Evolutionary conservation across 345 rosid genomes (phyloP).

Genomic region (Gossypium arboreum): DNA sequence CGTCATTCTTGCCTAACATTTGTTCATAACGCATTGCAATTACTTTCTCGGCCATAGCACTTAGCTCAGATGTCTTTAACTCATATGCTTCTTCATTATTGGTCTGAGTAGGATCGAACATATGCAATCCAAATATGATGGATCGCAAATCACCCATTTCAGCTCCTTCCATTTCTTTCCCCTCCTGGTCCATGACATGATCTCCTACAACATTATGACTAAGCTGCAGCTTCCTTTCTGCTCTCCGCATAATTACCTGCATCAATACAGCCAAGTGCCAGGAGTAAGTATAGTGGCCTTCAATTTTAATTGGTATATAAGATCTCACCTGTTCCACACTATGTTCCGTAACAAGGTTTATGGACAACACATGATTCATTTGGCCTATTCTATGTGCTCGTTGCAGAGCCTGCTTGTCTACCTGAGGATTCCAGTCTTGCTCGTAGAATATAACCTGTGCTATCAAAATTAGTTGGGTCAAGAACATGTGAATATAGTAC

Average conservation of each 20-base stretch:
- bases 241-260: constrained; percentile 81
- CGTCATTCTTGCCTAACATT: constrained; percentile 34
- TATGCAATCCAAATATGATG: constrained; percentile 66
- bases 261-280: constrained; percentile 9
- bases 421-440: constrained; percentile 98
- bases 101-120: constrained; percentile 52
- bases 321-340: constrained; percentile 71
- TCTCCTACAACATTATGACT: constrained; percentile 70
- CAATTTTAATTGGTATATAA: background rate
- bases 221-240: constrained; percentile 75
- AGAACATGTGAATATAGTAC: background rate
- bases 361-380: constrained; percentile 70
- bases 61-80: constrained; percentile 46
- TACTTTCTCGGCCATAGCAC: constrained; percentile 58
- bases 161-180: constrained; percentile 45
- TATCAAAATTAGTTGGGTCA: constrained; percentile 12
- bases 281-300: constrained; percentile 2
- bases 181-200: constrained; percentile 34
- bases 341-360: constrained; percentile 64
- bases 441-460: constrained; percentile 80
- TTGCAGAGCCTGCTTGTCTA: constrained; percentile 90
- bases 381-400: constrained; percentile 95
- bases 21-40: constrained; percentile 51
- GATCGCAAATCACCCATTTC: constrained; percentile 55
- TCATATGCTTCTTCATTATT: constrained; percentile 40